These are phyloP conservation scores for Papiliotrema terrestris DNA, from an alignment of 1,284 basidiomycete species.

Conservation along the genomic window DNA sequence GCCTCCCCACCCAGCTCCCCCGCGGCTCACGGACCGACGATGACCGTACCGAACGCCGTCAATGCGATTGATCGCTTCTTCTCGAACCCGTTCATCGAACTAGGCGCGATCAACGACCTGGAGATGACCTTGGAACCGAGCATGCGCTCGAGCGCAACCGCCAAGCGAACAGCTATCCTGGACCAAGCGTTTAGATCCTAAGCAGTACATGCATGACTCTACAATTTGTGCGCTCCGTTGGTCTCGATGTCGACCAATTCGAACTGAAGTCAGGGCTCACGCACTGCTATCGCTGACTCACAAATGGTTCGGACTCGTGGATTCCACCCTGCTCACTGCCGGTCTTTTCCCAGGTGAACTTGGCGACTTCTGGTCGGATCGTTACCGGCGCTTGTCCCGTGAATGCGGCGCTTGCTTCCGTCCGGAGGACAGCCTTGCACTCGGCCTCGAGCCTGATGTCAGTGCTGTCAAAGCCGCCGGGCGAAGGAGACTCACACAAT, in stretches of 20 bases:
- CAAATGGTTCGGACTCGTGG: conserved; percentile 27
- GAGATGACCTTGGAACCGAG: too few relatives aligned
- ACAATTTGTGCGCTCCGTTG: conserved; percentile 11
- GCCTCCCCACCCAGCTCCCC: background rate
- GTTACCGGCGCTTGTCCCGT: conserved; percentile 17
- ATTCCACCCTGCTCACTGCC: conserved; percentile 27
- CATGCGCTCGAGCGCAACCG: too few relatives aligned
- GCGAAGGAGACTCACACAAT: conserved; percentile 17
- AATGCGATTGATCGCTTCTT: background rate
- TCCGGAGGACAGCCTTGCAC: conserved; percentile 20
- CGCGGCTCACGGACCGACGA: background rate
- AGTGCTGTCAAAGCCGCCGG: background rate
- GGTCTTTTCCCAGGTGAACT: conserved; percentile 27
- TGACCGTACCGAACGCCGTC: background rate
- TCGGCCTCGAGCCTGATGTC: conserved; percentile 26
- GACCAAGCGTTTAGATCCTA: too few relatives aligned
- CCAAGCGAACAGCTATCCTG: too few relatives aligned
- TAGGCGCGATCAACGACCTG: background rate
- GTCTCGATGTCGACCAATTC: conserved; percentile 30
- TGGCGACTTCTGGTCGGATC: conserved; percentile 17
- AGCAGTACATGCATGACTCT: too few relatives aligned
- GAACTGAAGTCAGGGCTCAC: conserved; percentile 14
- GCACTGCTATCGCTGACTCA: conserved; percentile 6
- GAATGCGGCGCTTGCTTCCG: conserved; percentile 26
- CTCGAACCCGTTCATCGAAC: background rate